A percentile compares a stretch with the other conserved stretches of the same genome.
Evolutionary conservation across 305 asterid genomes (phyloP).

Genomic region (Solanum aculeatissimum): DNA sequence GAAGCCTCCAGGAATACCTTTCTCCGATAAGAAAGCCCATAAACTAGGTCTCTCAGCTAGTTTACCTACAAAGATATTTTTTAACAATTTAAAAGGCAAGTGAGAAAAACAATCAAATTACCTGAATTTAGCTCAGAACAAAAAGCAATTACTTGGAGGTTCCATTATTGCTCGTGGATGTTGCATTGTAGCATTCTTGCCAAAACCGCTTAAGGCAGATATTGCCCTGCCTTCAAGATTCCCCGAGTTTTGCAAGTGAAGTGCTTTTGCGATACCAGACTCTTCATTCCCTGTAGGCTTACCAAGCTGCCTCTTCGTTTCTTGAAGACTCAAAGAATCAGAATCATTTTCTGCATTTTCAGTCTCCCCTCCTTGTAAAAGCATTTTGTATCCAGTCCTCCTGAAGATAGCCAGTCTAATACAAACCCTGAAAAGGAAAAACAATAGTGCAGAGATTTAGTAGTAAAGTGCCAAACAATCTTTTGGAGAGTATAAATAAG

Average conservation of each 20-base stretch:
- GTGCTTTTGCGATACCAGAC: constrained; percentile 17
- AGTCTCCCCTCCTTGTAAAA: constrained; percentile 80
- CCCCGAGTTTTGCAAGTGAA: constrained; percentile 25
- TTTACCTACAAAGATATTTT: constrained; percentile 13
- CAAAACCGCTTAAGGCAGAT: constrained; percentile 73
- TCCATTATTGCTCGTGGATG: constrained; percentile 52
- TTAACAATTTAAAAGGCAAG: neutral
- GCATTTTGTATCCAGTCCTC: constrained; percentile 70
- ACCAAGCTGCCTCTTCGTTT: constrained; percentile 11
- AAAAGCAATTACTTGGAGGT: constrained; percentile 35
- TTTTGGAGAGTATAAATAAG: neutral
- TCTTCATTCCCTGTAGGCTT: constrained; percentile 24
- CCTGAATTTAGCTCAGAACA: neutral
- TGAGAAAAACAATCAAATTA: neutral
- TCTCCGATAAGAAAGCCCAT: constrained; percentile 51
- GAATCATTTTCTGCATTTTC: constrained; percentile 23
- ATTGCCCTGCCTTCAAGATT: constrained; percentile 73
- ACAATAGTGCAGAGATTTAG: neutral
- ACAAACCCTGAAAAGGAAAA: constrained; percentile 40
- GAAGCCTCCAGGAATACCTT: constrained; percentile 60
- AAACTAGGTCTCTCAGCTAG: constrained; percentile 36
- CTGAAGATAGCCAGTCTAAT: constrained; percentile 54
- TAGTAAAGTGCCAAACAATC: neutral
- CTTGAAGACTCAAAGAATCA: constrained; percentile 15
- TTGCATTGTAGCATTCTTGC: constrained; percentile 55